A percentile compares a stretch with the other conserved stretches of the same genome.
Evolutionary conservation across 805 yeast species (phyloP).

Genomic region (Cyberlindnera mississippiensis): DNA sequence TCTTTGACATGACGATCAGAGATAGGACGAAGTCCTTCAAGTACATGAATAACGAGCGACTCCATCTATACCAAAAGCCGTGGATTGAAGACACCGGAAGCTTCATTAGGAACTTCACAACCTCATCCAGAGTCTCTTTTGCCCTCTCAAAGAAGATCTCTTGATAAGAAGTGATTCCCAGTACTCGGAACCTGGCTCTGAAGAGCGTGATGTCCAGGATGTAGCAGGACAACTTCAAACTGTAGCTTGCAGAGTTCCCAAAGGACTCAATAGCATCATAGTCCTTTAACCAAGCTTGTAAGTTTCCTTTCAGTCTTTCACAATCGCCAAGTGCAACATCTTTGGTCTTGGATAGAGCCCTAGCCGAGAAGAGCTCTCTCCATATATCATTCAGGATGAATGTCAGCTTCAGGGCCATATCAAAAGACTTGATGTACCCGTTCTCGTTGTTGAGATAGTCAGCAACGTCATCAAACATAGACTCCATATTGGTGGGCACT

Average conservation of each 20-base stretch:
- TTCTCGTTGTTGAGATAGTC: constrained; percentile 6
- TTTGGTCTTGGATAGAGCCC: not conserved
- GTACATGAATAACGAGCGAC: constrained; percentile 12
- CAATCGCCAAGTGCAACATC: not conserved
- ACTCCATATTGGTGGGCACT: constrained; percentile 4
- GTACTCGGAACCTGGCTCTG: constrained; percentile 9
- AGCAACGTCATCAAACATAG: constrained; percentile 7
- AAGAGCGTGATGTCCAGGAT: constrained; percentile 5
- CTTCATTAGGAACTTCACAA: constrained; percentile 1
- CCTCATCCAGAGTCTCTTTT: not conserved
- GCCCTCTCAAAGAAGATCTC: constrained; percentile 6
- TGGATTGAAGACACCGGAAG: constrained; percentile 2
- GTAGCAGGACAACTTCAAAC: constrained; percentile 5
- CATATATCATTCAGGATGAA: constrained; percentile 8
- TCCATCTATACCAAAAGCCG: constrained; percentile 15
- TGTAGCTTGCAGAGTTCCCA: not conserved
- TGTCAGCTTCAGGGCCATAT: constrained; percentile 6
- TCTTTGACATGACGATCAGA: constrained; percentile 6
- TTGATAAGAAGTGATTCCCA: constrained; percentile 3
- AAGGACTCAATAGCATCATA: not conserved
- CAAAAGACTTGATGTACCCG: constrained; percentile 3
- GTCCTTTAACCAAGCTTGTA: constrained; percentile 4
- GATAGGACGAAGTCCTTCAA: constrained; percentile 11
- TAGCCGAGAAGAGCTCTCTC: constrained; percentile 6
- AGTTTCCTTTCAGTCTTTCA: constrained; percentile 1